These are phyloP conservation scores for Cyberlindnera mississippiensis DNA, from an alignment of 805 yeast species.

Conservation along the genomic window DNA sequence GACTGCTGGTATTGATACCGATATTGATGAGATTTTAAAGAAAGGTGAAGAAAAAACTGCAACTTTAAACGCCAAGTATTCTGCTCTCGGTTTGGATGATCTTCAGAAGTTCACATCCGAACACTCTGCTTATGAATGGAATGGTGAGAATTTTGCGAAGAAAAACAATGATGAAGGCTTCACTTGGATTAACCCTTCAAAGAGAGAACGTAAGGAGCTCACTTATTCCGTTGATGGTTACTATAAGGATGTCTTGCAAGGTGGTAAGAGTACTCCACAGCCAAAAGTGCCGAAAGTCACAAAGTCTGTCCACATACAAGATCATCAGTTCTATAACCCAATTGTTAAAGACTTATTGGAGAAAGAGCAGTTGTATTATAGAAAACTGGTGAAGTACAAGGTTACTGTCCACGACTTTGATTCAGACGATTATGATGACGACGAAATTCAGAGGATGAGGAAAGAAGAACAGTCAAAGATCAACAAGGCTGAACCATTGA, in stretches of 20 bases:
- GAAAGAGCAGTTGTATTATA: slow-evolving; percentile 62
- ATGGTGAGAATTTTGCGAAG: slow-evolving; percentile 66
- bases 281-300: slow-evolving; percentile 54
- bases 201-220: slow-evolving; percentile 74
- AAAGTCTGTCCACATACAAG: slow-evolving; percentile 58
- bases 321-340: slow-evolving; percentile 68
- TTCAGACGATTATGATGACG: slow-evolving; percentile 29
- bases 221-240: slow-evolving; percentile 74
- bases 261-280: slow-evolving; percentile 35
- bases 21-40: slow-evolving; percentile 77
- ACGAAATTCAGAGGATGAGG: slow-evolving; percentile 15
- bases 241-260: slow-evolving; percentile 61
- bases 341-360: slow-evolving; percentile 50
- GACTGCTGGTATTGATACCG: slow-evolving; percentile 40
- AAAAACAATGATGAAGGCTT: slow-evolving; percentile 38
- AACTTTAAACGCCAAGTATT: slow-evolving; percentile 73
- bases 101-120: slow-evolving; percentile 87
- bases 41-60: slow-evolving; percentile 82
- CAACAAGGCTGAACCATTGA: slow-evolving; percentile 52
- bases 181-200: slow-evolving; percentile 71
- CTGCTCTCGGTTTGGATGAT: slow-evolving; percentile 87
- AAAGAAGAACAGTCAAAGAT: slow-evolving; percentile 49
- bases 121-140: slow-evolving; percentile 93
- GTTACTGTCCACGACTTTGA: slow-evolving; percentile 59
- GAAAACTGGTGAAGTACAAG: slow-evolving; percentile 53